phyloP scores from a whole-genome alignment of 345 rosid species.

The Aegle marmelos region DNA sequence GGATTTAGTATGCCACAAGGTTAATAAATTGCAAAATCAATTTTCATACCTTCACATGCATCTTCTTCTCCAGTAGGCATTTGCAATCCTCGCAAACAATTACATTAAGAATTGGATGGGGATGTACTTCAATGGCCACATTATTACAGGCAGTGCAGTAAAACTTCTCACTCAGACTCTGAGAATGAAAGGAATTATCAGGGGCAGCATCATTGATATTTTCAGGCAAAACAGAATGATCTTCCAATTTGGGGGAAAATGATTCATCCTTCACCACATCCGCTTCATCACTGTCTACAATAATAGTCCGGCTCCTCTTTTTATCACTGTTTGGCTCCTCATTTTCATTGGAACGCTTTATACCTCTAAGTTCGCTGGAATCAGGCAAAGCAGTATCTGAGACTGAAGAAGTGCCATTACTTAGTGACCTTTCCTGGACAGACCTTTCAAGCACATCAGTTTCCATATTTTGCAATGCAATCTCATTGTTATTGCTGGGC shows the following conservation, averaged over 20 bases:
- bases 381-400: slow-evolving; percentile 32
- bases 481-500: slow-evolving; percentile 17
- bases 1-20: neutral
- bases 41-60: slow-evolving; percentile 59
- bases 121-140: slow-evolving; percentile 56
- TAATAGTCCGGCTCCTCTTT: slow-evolving; percentile 42
- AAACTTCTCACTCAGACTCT: slow-evolving; percentile 36
- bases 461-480: slow-evolving; percentile 21
- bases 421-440: slow-evolving; percentile 20
- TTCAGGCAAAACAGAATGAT: slow-evolving; percentile 29
- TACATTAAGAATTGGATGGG: slow-evolving; percentile 83
- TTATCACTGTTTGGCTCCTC: slow-evolving; percentile 33
- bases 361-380: slow-evolving; percentile 25
- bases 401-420: slow-evolving; percentile 31
- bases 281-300: slow-evolving; percentile 38
- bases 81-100: slow-evolving; percentile 89
- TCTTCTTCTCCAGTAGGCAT: slow-evolving; percentile 58
- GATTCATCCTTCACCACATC: slow-evolving; percentile 31
- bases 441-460: slow-evolving; percentile 28
- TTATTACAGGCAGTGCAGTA: slow-evolving; percentile 79
- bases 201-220: slow-evolving; percentile 9
- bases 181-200: slow-evolving; percentile 27
- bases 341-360: slow-evolving; percentile 43
- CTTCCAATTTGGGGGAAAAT: slow-evolving; percentile 24
- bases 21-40: neutral